Conservation (phyloP, 805 yeast species). For the Yarrowia sp. region DNA sequence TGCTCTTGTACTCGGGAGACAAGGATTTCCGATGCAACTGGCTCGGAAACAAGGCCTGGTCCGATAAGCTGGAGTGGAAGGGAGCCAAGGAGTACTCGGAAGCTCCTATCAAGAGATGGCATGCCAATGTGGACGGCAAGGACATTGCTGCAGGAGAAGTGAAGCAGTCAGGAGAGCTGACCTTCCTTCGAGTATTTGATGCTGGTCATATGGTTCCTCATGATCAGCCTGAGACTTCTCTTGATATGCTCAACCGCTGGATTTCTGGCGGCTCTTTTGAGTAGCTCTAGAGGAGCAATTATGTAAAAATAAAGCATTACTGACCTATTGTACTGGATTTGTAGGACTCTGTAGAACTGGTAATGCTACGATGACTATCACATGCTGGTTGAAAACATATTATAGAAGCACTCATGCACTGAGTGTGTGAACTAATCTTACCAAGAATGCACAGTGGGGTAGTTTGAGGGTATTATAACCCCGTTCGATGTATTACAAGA, state of each 20-base stretch:
- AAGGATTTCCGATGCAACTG: slow-evolving; percentile 95
- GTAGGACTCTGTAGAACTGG: no score
- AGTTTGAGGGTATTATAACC: no score
- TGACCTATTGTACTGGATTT: no score
- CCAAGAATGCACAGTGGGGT: no score
- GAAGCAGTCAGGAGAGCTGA: slow-evolving; percentile 66
- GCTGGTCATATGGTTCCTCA: slow-evolving; percentile 97
- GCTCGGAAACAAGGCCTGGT: slow-evolving; percentile 91
- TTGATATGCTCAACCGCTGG: slow-evolving; percentile 87
- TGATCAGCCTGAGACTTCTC: slow-evolving; percentile 78
- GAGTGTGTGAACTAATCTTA: no score
- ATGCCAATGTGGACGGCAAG: slow-evolving; percentile 37
- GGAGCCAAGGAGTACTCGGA: slow-evolving; percentile 52
- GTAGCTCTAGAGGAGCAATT: background rate
- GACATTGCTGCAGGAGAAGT: slow-evolving; percentile 60
- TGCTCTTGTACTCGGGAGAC: slow-evolving; percentile 90
- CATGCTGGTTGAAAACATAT: no score
- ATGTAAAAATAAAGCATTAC: no score
- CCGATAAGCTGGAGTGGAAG: slow-evolving; percentile 67
- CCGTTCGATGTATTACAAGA: no score
- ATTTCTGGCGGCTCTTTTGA: slow-evolving; percentile 42
- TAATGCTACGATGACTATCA: no score
- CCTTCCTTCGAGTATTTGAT: slow-evolving; percentile 77
- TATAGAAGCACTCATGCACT: no score
- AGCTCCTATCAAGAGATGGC: slow-evolving; percentile 40